Evolutionary conservation across 441 rosid genomes (phyloP).

Genomic region (Daphne laureola): DNA sequence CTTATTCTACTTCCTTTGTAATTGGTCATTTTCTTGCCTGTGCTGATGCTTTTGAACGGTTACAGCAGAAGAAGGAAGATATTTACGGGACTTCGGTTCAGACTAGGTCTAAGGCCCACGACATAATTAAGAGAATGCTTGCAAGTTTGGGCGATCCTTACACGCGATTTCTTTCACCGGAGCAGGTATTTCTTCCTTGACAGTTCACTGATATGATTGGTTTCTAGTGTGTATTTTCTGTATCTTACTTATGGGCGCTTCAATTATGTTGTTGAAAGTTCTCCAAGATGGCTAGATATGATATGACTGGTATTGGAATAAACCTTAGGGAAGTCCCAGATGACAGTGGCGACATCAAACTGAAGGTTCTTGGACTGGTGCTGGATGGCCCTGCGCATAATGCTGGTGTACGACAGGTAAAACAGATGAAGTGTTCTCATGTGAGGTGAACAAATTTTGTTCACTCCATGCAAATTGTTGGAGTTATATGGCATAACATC

Average conservation of each 20-base stretch:
- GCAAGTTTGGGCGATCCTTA: constrained; percentile 83
- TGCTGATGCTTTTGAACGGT: not conserved
- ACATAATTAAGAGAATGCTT: constrained; percentile 65
- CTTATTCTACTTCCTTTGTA: not conserved
- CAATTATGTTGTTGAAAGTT: constrained; percentile 49
- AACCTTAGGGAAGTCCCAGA: constrained; percentile 87
- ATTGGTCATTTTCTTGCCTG: not conserved
- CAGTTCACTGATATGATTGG: not conserved
- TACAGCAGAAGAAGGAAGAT: constrained; percentile 63
- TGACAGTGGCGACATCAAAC: constrained; percentile 45
- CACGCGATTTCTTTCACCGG: constrained; percentile 81
- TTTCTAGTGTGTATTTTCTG: not conserved
- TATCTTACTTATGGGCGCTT: constrained; percentile 21
- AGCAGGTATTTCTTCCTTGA: constrained; percentile 43
- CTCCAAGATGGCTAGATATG: constrained; percentile 94
- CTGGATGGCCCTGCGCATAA: constrained; percentile 81
- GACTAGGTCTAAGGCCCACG: constrained; percentile 74
- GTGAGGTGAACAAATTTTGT: no score
- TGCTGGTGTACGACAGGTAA: constrained; percentile 88
- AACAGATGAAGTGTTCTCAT: not conserved
- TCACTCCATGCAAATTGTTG: not conserved
- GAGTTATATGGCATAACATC: not conserved
- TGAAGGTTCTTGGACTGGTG: constrained; percentile 77
- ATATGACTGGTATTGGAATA: constrained; percentile 84
- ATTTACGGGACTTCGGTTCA: constrained; percentile 45